Evolutionary conservation across 352 stramenopile genomes (phyloP), one percentile per base, ranked within the genome.

Genomic region (Globisporangium nodosum): DNA sequence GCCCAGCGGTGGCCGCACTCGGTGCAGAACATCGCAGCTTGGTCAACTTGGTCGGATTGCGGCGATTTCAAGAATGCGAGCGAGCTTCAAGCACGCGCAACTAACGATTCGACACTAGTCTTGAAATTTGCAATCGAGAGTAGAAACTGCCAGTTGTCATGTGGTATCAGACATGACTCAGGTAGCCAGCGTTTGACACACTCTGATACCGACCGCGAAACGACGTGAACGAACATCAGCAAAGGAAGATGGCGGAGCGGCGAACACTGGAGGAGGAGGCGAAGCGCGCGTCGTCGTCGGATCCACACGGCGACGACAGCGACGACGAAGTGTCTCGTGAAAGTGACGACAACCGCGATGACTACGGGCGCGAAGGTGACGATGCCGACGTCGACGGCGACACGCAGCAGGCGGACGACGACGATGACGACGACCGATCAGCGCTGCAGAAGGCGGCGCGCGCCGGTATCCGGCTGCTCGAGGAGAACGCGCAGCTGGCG

Each of bases 1-100:
- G 81, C 82, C 82, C 82, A 93, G 47, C 78, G 72, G 60, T 90
- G 82, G 52, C 84, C 84, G 59, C 84, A 93, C 69, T 93, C 84
- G 20, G 74, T 83, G 49, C 84, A 93, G 66, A 93, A 93, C 79
- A 93, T 90, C 53, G 11, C 18, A 48, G 20, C 42, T 3, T 48
- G 9, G 42, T 24, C 42, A 27, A 43, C 27, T 31, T 37, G 33
- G 33, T 27, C 24, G 24, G 24, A 27, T 27, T 27, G 24, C 24
- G 24, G 24, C 24, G 24, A 27, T 27, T 27, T 27, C 24, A 27
- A 27, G 24, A 27, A 27, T 27, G 24, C 1, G 24, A 27, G 33
- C 33, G 33, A 37, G 33, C 33, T 37, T 37, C 5, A 37, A 37
- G 33, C 33, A 27, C 24, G 24, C 24, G 24, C 24, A 27, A 27